Evolutionary conservation across 1,139 yeast genomes (phyloP), one percentile per base, ranked within the genome.

Genomic region (Kurtzmaniella quercitrusa): DNA sequence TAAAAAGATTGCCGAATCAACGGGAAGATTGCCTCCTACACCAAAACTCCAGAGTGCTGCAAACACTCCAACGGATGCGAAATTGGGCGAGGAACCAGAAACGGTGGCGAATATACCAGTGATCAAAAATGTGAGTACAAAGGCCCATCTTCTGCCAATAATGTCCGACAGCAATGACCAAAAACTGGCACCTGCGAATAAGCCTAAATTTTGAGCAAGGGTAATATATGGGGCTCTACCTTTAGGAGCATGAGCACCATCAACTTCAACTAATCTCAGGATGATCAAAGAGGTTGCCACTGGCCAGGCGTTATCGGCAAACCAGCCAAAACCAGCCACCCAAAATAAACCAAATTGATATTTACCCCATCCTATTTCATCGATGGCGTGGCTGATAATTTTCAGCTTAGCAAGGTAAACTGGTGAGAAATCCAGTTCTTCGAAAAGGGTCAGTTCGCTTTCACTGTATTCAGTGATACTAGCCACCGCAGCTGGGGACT

Each of bases 231-330:
- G 75, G 0, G 66, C 71, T 34, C 57, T 56, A 1, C 59, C 59
- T 3, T 48, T 45, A 0, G 75, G 75, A 1, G 62, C 54, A 46
- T 66, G 72, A 3, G 67, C 76, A 6, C 73, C 74, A 48, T 70
- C 62, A 0, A 54, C 58, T 47, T 70, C 75, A 25, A 47, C 55
- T 40, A 70, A 51, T 23, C 71, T 50, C 18, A 66, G 62, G 36
- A 70, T 50, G 14, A 71, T 64, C 44, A 69, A 62, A 21, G 68
- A 57, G 1, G 71, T 66, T 3, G 65, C 72, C 10, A 68, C 59
- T 2, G 76, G 76, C 70, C 73, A 70, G 4, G 71, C 70, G 48
- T 70, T 70, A 49, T 70, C 76, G 10, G 72, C 62, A 41, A 68
- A 55, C 75, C 76, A 70, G 1, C 76, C 60, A 37, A 57, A 53